phyloP scores from a whole-genome alignment of 129 eudicot genomes.

The Tanacetum coccineum region DNA sequence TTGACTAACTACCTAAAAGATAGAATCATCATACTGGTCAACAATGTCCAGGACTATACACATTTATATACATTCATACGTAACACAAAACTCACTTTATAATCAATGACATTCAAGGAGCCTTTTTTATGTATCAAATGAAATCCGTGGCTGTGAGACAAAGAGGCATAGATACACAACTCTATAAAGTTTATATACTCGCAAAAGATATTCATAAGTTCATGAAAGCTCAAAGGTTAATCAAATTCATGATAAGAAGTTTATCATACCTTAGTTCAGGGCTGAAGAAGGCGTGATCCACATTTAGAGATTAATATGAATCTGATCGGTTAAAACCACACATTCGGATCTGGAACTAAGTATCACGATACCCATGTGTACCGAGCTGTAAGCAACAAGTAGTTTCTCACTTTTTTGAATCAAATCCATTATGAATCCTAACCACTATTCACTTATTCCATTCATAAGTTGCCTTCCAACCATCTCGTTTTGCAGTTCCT shows the following conservation, averaged over 20 bases:
- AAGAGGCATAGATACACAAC: conserved; percentile 5
- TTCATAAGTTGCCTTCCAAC: conserved; percentile 37
- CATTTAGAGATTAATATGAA: conserved; percentile 2
- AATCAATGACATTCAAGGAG: not conserved
- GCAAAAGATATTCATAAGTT: not conserved
- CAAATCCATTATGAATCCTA: conserved; percentile 15
- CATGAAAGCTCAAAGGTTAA: not conserved
- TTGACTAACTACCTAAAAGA: no score
- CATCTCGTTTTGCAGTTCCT: conserved; percentile 60
- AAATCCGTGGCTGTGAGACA: conserved; percentile 10
- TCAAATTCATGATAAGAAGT: not conserved
- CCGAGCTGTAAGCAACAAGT: conserved; percentile 13
- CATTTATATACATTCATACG: conserved; percentile 1
- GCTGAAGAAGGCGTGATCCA: conserved; percentile 20
- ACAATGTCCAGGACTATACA: not conserved
- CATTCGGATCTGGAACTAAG: not conserved
- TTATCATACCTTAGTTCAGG: conserved; percentile 23
- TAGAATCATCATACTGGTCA: no score
- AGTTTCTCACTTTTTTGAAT: conserved; percentile 8
- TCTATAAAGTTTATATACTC: not conserved
- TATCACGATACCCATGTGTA: conserved; percentile 10
- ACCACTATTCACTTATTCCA: conserved; percentile 20
- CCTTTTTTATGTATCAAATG: conserved; percentile 4
- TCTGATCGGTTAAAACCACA: conserved; percentile 11
- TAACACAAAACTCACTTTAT: conserved; percentile 13